Evolutionary conservation across 2,329 filamentous ascomycete genomes (phyloP).

Genomic region (Colletotrichum sp.): DNA sequence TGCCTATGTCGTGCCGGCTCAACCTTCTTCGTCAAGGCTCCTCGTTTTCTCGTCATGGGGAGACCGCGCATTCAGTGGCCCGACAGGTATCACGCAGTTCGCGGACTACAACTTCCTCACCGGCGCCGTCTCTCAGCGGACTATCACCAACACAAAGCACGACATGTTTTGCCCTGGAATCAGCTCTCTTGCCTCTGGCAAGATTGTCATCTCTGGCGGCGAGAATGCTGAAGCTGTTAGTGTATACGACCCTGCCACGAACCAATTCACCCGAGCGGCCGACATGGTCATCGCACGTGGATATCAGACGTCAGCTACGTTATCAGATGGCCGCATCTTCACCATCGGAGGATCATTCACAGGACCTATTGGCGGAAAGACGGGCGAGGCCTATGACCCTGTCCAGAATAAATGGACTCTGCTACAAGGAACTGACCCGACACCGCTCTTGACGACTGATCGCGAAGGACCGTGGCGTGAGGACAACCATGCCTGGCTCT

Average conservation of each 20-base stretch:
- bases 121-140: constrained; percentile 31
- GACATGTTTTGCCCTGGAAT: constrained; percentile 66
- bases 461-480: constrained; percentile 54
- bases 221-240: constrained; percentile 52
- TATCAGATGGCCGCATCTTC: constrained; percentile 60
- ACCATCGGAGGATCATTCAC: constrained; percentile 62
- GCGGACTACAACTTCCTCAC: constrained; percentile 27
- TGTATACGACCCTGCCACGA: constrained; percentile 45
- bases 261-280: constrained; percentile 42
- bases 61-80: constrained; percentile 26
- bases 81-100: constrained; percentile 23
- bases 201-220: constrained; percentile 60
- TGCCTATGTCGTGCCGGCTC: constrained; percentile 29
- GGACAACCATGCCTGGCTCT: constrained; percentile 37
- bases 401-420: constrained; percentile 49
- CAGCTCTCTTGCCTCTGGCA: constrained; percentile 50
- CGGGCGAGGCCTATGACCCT: constrained; percentile 60
- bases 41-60: constrained; percentile 30
- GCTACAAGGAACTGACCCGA: constrained; percentile 45
- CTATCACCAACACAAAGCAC: constrained; percentile 47
- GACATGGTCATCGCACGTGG: constrained; percentile 53
- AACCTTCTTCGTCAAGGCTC: constrained; percentile 26
- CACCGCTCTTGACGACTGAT: constrained; percentile 55
- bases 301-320: constrained; percentile 56
- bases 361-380: constrained; percentile 54